phyloP scores from a whole-genome alignment of 2,329 filamentous ascomycete genomes.

The Aspergillus glaucus region DNA sequence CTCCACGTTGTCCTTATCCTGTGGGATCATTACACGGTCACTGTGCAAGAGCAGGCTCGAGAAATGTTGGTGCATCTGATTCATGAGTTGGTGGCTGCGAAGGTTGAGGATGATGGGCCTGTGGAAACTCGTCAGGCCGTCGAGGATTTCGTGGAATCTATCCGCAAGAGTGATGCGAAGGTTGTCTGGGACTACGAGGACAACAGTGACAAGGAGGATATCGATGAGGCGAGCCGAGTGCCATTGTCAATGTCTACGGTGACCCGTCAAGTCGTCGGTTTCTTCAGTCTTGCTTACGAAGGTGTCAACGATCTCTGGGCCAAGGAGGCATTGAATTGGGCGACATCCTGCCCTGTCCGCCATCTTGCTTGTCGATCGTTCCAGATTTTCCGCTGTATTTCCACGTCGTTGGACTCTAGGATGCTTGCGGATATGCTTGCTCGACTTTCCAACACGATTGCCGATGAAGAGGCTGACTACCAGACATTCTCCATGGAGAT shows the following conservation, averaged over 20 bases:
- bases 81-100: conserved; percentile 83
- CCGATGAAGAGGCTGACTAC: conserved; percentile 88
- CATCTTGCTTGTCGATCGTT: conserved; percentile 96
- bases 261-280: conserved; percentile 71
- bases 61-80: conserved; percentile 98
- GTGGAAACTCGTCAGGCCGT: conserved; percentile 66
- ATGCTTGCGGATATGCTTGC: conserved; percentile 98
- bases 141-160: conserved; percentile 79
- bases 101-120: conserved; percentile 63
- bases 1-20: conserved; percentile 87
- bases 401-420: conserved; percentile 79
- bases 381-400: conserved; percentile 90
- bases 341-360: conserved; percentile 89
- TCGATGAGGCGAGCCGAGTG: conserved; percentile 70
- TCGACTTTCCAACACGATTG: conserved; percentile 90
- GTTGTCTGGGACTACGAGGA: conserved; percentile 96
- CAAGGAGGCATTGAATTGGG: conserved; percentile 85
- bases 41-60: conserved; percentile 92
- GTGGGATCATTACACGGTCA: conserved; percentile 93
- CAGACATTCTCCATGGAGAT: conserved; percentile 98
- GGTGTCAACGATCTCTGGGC: conserved; percentile 88
- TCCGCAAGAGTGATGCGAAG: conserved; percentile 73
- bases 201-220: conserved; percentile 69
- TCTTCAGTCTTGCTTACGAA: conserved; percentile 78
- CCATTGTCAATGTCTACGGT: conserved; percentile 82